These are phyloP conservation scores for Candida pini DNA, from an alignment of 805 yeast species.

Conservation along the genomic window DNA sequence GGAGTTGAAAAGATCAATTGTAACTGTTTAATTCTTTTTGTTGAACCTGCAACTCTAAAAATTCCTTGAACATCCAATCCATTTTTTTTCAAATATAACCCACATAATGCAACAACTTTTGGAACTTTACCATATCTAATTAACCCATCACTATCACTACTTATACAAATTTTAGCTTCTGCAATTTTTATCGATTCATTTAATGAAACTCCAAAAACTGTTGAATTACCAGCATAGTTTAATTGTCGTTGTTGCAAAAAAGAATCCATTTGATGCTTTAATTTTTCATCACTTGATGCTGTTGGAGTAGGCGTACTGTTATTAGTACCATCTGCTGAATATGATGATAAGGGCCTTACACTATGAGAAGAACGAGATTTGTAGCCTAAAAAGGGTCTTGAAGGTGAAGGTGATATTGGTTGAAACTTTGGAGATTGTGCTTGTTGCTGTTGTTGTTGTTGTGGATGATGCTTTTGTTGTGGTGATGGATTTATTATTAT, in stretches of 20 bases:
- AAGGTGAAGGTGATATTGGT: conserved; percentile 26
- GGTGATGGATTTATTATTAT: conserved; percentile 6
- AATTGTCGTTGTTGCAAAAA: conserved; percentile 38
- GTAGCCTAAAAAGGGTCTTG: conserved; percentile 44
- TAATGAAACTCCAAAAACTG: conserved; percentile 79
- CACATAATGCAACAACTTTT: conserved; percentile 92
- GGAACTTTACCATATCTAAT: conserved; percentile 87
- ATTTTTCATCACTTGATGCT: conserved; percentile 26
- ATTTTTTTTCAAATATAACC: conserved; percentile 72
- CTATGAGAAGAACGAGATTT: conserved; percentile 47
- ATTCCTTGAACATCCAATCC: conserved; percentile 84
- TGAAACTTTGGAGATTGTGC: conserved; percentile 11
- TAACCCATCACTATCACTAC: conserved; percentile 57
- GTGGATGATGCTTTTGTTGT: conserved; percentile 1
- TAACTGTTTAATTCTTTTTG: conserved; percentile 78
- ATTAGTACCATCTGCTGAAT: conserved; percentile 24
- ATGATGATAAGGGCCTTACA: conserved; percentile 28
- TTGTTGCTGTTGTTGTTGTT: conserved; percentile 1
- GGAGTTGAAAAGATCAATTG: conserved; percentile 81
- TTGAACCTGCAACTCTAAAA: conserved; percentile 88
- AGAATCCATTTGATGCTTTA: conserved; percentile 45
- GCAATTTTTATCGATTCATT: conserved; percentile 69
- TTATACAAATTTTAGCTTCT: conserved; percentile 65
- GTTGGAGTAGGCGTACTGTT: too few species aligned
- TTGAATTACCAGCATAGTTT: conserved; percentile 38